Evolutionary conservation across 305 asterid species (phyloP).

Genomic region (Euphrasia arctica): DNA sequence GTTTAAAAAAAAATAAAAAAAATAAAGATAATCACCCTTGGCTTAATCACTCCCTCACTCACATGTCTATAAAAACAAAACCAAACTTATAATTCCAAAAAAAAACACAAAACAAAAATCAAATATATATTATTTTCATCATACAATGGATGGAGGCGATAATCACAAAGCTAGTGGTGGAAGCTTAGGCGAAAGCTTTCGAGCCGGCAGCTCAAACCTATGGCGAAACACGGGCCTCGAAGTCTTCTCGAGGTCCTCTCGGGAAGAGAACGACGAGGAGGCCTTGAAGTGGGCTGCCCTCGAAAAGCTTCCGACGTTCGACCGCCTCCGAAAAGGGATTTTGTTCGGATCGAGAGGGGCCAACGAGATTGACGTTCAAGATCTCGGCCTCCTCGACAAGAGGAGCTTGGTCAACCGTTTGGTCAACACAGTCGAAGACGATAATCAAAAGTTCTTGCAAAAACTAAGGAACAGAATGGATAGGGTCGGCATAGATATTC

Average conservation of each 20-base stretch:
- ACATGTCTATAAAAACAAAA: background rate
- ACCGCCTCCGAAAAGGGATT: constrained; percentile 58
- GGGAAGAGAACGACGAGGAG: constrained; percentile 69
- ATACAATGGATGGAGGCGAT: constrained; percentile 23
- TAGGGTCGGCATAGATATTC: constrained; percentile 82
- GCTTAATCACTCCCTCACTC: background rate
- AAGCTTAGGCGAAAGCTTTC: constrained; percentile 29
- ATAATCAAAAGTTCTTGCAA: constrained; percentile 70
- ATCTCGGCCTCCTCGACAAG: constrained; percentile 48
- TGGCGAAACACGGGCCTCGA: constrained; percentile 50
- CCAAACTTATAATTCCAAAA: background rate
- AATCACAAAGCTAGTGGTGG: constrained; percentile 33
- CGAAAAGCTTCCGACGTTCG: constrained; percentile 68
- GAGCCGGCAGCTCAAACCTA: constrained; percentile 38
- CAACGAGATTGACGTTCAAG: constrained; percentile 44
- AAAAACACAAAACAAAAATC: background rate
- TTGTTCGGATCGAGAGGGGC: constrained; percentile 46
- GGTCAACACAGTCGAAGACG: constrained; percentile 52
- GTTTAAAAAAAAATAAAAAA: too few relatives aligned
- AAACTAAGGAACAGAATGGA: constrained; percentile 68
- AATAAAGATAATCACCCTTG: too few relatives aligned
- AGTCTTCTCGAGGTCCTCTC: constrained; percentile 46
- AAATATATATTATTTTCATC: background rate
- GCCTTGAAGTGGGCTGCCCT: constrained; percentile 85
- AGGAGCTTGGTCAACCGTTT: constrained; percentile 47